phyloP scores from a whole-genome alignment of 495 filamentous ascomycete genomes.

The Aspergillus haitiensis region DNA sequence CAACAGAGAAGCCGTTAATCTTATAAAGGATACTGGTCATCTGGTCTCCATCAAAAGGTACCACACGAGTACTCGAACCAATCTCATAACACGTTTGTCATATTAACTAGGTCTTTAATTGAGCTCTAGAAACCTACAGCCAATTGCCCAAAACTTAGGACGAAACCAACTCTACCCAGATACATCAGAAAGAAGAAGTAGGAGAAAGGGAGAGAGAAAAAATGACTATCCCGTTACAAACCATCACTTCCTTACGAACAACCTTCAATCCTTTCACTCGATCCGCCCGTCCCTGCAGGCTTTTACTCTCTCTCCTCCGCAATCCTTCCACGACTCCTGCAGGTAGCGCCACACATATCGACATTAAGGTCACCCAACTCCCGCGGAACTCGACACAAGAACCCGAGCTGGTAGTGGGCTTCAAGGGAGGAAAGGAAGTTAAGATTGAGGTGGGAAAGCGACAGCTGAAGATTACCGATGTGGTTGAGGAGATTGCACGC shows the following conservation, averaged over 20 bases:
- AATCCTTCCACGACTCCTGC: slow-evolving; percentile 65
- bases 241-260: slow-evolving; percentile 75
- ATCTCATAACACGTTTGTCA: too few species aligned
- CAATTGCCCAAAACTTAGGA: too few species aligned
- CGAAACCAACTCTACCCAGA: too few species aligned
- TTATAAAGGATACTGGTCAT: too few species aligned
- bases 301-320: slow-evolving; percentile 81
- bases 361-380: slow-evolving; percentile 67
- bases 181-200: too few species aligned
- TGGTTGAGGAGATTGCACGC: slow-evolving; percentile 85
- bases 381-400: slow-evolving; percentile 57
- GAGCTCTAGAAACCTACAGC: too few species aligned
- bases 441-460: slow-evolving; percentile 76
- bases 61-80: too few species aligned
- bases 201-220: slow-evolving; percentile 26
- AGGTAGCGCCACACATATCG: slow-evolving; percentile 70
- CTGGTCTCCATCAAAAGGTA: too few species aligned
- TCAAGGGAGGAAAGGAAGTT: slow-evolving; percentile 62
- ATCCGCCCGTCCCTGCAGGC: slow-evolving; percentile 71
- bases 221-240: slow-evolving; percentile 71
- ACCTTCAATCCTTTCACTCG: slow-evolving; percentile 90
- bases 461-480: slow-evolving; percentile 79
- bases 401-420: slow-evolving; percentile 59
- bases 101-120: too few species aligned
- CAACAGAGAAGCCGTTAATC: background rate